phyloP scores from a whole-genome alignment of 108 stramenopile species.

The Cyclotella sp. region DNA sequence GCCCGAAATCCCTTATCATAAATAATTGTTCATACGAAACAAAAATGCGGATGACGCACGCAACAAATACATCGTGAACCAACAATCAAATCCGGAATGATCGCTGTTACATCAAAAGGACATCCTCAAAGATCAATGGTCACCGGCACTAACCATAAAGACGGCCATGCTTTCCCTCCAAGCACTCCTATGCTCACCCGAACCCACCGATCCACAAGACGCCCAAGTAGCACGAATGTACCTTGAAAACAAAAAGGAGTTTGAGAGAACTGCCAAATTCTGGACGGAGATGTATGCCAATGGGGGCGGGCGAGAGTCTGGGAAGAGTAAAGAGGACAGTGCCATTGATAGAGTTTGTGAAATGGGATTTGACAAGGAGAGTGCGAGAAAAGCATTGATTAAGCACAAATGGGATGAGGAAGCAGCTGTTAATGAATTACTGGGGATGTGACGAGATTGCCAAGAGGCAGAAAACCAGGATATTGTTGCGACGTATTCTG shows the following conservation, averaged over 20 bases:
- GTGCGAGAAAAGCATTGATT: conserved; percentile 84
- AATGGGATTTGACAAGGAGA: conserved; percentile 94
- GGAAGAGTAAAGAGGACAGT: conserved; percentile 58
- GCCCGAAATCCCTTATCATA: too few relatives aligned
- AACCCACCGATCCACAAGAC: conserved; percentile 96
- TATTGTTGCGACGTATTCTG: too few relatives aligned
- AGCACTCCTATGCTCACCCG: conserved; percentile 91
- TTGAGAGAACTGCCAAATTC: conserved; percentile 88
- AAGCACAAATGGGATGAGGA: conserved; percentile 92
- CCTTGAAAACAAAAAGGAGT: conserved; percentile 72
- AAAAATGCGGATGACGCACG: too few relatives aligned
- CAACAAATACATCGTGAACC: too few relatives aligned
- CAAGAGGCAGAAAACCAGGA: too few relatives aligned
- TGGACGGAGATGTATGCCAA: conserved; percentile 95
- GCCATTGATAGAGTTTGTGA: conserved; percentile 84
- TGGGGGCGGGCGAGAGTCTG: background rate
- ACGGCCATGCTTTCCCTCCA: conserved; percentile 93
- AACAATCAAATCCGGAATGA: background rate
- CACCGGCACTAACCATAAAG: conserved; percentile 97
- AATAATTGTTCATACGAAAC: too few relatives aligned
- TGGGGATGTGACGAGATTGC: conserved; percentile 58
- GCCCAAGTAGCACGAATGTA: conserved; percentile 96
- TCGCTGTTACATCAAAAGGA: conserved; percentile 60
- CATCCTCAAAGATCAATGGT: conserved; percentile 98
- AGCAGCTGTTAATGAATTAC: conserved; percentile 87